These are phyloP conservation scores for Vaccinium darrowii DNA, from an alignment of 148 eudicot genomes.

Conservation along the genomic window DNA sequence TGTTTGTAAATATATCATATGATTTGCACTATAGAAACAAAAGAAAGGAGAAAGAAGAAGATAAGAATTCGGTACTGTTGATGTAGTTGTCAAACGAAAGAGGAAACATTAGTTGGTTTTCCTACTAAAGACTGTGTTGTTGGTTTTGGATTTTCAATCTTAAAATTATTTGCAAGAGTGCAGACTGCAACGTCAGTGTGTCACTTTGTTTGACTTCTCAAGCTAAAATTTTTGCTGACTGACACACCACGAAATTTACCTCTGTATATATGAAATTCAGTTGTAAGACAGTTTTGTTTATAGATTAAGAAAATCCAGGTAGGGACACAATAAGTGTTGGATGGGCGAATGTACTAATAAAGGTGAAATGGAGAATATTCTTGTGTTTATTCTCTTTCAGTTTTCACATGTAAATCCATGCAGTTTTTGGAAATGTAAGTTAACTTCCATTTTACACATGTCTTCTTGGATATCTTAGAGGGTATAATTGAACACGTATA, in stretches of 20 bases:
- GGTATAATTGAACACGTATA: neutral
- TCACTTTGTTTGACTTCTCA: neutral
- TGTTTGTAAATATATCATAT: neutral
- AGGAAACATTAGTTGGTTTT: neutral
- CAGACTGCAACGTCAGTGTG: neutral
- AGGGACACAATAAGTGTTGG: neutral
- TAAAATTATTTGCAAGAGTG: neutral
- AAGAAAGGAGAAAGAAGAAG: neutral
- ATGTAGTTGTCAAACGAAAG: neutral
- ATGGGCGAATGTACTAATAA: neutral
- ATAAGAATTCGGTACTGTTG: neutral
- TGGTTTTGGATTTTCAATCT: neutral
- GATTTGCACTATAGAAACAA: neutral
- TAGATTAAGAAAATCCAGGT: neutral
- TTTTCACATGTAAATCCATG: neutral
- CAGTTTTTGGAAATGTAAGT: neutral
- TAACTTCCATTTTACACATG: neutral
- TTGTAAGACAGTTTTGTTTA: constrained; percentile 1
- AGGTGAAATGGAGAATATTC: neutral
- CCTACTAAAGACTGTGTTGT: neutral
- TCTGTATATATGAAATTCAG: too few relatives aligned
- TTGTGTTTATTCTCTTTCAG: neutral
- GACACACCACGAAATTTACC: neutral
- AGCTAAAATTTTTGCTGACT: neutral
- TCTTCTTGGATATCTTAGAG: neutral